Evolutionary conservation across 148 eudicot genomes (phyloP).

Genomic region (Silene uniflora): DNA sequence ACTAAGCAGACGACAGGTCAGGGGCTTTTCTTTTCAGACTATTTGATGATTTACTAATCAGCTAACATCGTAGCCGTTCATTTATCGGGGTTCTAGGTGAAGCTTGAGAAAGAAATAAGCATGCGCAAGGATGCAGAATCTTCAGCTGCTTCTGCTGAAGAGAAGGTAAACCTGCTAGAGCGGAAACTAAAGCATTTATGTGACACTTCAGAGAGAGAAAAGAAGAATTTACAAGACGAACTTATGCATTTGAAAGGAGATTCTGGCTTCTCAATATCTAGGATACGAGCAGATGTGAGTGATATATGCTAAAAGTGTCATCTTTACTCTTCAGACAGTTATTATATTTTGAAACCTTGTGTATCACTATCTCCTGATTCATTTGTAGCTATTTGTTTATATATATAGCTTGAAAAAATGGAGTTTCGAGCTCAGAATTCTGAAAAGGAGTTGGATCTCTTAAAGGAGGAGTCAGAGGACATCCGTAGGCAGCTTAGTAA

Average conservation of each 20-base stretch:
- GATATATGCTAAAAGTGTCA: not conserved
- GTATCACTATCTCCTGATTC: conserved; percentile 9
- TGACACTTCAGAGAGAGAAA: conserved; percentile 62
- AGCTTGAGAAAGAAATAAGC: conserved; percentile 61
- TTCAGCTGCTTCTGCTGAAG: conserved; percentile 68
- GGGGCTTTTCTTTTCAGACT: not conserved
- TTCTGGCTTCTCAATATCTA: conserved; percentile 64
- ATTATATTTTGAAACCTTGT: not conserved
- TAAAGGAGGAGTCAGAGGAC: conserved; percentile 63
- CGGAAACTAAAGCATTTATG: conserved; percentile 50
- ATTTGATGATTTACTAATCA: not conserved
- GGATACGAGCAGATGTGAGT: conserved; percentile 77
- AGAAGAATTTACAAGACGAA: conserved; percentile 55
- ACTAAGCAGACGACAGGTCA: not conserved
- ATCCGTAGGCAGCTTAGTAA: conserved; percentile 42
- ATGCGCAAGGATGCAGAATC: conserved; percentile 67
- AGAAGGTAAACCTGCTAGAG: conserved; percentile 58
- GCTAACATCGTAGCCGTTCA: not conserved
- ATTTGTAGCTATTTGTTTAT: not conserved
- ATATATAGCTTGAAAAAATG: conserved; percentile 70
- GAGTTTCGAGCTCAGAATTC: conserved; percentile 70
- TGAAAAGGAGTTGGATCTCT: conserved; percentile 58
- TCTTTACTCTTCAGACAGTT: not conserved
- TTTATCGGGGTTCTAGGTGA: conserved; percentile 41
- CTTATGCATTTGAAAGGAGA: conserved; percentile 59